Evolutionary conservation across 1,139 yeast genomes (phyloP).

Genomic region (Nakaseomyces glabratus): DNA sequence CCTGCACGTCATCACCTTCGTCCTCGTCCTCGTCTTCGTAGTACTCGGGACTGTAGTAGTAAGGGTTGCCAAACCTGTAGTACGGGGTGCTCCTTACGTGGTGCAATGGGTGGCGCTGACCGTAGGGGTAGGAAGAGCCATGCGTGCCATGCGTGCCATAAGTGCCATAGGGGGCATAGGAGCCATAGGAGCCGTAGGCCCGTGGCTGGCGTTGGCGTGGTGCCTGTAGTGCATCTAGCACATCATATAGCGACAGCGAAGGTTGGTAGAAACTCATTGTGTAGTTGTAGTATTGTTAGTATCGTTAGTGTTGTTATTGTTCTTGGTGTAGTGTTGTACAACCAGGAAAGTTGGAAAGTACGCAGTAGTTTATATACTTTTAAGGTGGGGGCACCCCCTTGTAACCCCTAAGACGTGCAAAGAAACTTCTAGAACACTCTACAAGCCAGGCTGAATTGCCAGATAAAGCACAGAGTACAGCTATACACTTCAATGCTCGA

Average conservation of each 20-base stretch:
- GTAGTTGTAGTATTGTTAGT: too few species aligned
- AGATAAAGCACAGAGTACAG: too few species aligned
- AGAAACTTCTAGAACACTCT: too few species aligned
- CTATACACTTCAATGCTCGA: too few species aligned
- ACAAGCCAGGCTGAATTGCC: too few species aligned
- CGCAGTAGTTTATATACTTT: not conserved
- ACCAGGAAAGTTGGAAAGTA: too few species aligned
- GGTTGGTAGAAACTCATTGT: conserved; percentile 29
- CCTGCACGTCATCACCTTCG: conserved; percentile 13
- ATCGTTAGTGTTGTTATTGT: too few species aligned
- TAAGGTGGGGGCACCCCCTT: conserved; percentile 1
- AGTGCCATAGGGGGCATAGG: conserved; percentile 1
- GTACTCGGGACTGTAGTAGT: conserved; percentile 22
- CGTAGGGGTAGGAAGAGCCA: not conserved
- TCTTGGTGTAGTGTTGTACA: too few species aligned
- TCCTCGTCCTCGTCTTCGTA: conserved; percentile 16
- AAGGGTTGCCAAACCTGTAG: conserved; percentile 15
- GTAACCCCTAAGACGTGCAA: too few species aligned
- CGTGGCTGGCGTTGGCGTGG: conserved; percentile 9
- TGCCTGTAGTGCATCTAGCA: conserved; percentile 19
- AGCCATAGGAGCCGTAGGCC: conserved; percentile 6
- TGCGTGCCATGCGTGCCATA: conserved; percentile 1
- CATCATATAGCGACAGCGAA: conserved; percentile 26
- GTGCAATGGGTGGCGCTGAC: conserved; percentile 6
- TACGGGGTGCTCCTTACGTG: conserved; percentile 10